Evolutionary conservation across 768 basidiomycete genomes (phyloP).

Genomic region (Boletellus emodensis): DNA sequence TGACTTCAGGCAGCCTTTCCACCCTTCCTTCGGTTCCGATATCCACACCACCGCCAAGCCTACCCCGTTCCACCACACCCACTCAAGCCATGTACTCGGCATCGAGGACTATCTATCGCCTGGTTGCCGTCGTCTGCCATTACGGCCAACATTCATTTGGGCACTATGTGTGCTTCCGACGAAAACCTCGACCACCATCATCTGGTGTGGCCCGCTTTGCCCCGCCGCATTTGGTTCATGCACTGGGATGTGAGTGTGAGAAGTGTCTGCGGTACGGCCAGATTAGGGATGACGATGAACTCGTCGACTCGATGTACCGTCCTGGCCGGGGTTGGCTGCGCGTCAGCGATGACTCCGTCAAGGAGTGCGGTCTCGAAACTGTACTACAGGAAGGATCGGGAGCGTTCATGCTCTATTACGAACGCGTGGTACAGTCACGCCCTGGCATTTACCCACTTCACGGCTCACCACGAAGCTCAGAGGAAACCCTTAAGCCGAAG

Average conservation of each 20-base stretch:
- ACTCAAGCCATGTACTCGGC: slow-evolving; percentile 50
- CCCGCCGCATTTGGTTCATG: slow-evolving; percentile 38
- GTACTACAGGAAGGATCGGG: slow-evolving; percentile 72
- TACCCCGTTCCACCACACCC: slow-evolving; percentile 50
- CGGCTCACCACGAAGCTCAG: slow-evolving; percentile 46
- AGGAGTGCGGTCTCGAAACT: slow-evolving; percentile 68
- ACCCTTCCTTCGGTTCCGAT: slow-evolving; percentile 66
- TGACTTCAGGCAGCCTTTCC: slow-evolving; percentile 75
- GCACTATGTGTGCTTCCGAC: slow-evolving; percentile 89
- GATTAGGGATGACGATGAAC: slow-evolving; percentile 54
- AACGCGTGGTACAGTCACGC: slow-evolving; percentile 50
- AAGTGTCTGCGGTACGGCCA: slow-evolving; percentile 46
- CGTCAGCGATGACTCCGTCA: slow-evolving; percentile 81
- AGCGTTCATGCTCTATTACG: slow-evolving; percentile 93
- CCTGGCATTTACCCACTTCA: slow-evolving; percentile 32
- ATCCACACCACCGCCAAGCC: slow-evolving; percentile 53
- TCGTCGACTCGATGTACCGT: slow-evolving; percentile 25
- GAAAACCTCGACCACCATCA: slow-evolving; percentile 61
- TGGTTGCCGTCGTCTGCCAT: slow-evolving; percentile 86
- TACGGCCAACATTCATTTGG: slow-evolving; percentile 91
- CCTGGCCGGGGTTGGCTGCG: slow-evolving; percentile 78
- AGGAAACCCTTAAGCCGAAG: slow-evolving; percentile 63
- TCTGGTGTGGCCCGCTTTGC: slow-evolving; percentile 37
- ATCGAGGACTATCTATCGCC: slow-evolving; percentile 76
- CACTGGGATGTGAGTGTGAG: slow-evolving; percentile 46